A percentile compares a stretch with the other conserved stretches of the same genome.
Evolutionary conservation across 2,329 filamentous ascomycete genomes (phyloP).

Genomic region (Thermomyces lanuginosus): DNA sequence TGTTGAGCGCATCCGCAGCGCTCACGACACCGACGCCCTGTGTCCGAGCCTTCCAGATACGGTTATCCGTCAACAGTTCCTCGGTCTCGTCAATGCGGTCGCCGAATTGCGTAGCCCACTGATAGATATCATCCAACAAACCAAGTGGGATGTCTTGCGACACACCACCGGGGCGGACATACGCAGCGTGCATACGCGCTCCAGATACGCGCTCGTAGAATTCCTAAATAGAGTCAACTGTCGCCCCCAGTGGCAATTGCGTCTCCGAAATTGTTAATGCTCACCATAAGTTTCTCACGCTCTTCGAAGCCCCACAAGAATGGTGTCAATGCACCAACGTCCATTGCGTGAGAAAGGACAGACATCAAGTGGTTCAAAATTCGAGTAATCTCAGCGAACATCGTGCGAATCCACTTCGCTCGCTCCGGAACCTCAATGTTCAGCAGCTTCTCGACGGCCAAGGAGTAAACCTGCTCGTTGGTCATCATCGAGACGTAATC

Average conservation of each 20-base stretch:
- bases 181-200: conserved; percentile 90
- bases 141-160: conserved; percentile 88
- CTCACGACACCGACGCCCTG: conserved; percentile 82
- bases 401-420: conserved; percentile 88
- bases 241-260: too few relatives aligned
- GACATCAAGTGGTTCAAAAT: conserved; percentile 97
- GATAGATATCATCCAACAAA: conserved; percentile 95
- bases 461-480: conserved; percentile 92
- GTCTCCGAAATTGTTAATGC: conserved; percentile 18
- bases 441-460: conserved; percentile 93
- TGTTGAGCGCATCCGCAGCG: conserved; percentile 88
- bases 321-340: conserved; percentile 91
- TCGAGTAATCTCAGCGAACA: conserved; percentile 92
- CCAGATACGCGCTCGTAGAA: conserved; percentile 99
- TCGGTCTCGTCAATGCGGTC: conserved; percentile 98
- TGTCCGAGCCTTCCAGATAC: conserved; percentile 93
- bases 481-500: conserved; percentile 99
- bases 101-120: conserved; percentile 97
- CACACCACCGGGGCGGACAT: conserved; percentile 90
- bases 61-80: conserved; percentile 96
- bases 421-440: conserved; percentile 91
- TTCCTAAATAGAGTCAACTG: conserved; percentile 62
- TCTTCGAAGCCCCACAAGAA: conserved; percentile 99
- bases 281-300: conserved; percentile 98
- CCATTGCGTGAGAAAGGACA: conserved; percentile 92